Evolutionary conservation across 129 eudicot species (phyloP), one percentile per base, ranked within the genome.

Genomic region (Saposhnikovia divaricata): DNA sequence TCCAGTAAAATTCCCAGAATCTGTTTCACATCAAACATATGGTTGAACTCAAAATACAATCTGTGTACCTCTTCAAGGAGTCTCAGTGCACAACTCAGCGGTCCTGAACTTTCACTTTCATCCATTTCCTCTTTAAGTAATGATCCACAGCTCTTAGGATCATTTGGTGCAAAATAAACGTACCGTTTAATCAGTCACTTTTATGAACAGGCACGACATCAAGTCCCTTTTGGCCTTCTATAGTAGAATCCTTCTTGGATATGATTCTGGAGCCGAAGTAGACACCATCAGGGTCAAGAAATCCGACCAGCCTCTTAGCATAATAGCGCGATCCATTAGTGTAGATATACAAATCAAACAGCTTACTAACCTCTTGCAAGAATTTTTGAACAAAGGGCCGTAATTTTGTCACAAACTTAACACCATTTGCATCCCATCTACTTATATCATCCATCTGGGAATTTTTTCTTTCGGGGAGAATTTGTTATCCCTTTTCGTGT

Each of bases 311-410:
- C 70, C 77, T 72, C 48, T 77, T 14, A 3, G 92, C 92, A 78
- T 88, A 88, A 2, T 79, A 39, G 23, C 85, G 86, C 38, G 86
- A 83, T 19, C 87, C 92, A 88, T 82, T 89, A 0, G 92, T 89
- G 79, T 86, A 89, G 21, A 86, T 86, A 55, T 82, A 84, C 90
- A 89, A 77, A 77, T 89, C 92, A 76, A 89, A 84, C 82, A 89
- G 46, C 15, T 82, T 80, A 76, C 82, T 84, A 2, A 84, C 90
- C 76, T 86, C 87, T 74, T 80, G 25, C 78, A 89, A 74, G 76
- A 86, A 89, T n/a, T 53, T 78, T 28, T 81, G 85, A 4, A 89
- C 87, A 71, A 63, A 84, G 3, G 89, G 92, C 83, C 92, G 84
- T 80, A 86, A 80, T 87, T 89, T 89, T 16, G 88, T 86, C 28